Conservation (phyloP, 495 filamentous ascomycete species). For the Aspergillus taichungensis region DNA sequence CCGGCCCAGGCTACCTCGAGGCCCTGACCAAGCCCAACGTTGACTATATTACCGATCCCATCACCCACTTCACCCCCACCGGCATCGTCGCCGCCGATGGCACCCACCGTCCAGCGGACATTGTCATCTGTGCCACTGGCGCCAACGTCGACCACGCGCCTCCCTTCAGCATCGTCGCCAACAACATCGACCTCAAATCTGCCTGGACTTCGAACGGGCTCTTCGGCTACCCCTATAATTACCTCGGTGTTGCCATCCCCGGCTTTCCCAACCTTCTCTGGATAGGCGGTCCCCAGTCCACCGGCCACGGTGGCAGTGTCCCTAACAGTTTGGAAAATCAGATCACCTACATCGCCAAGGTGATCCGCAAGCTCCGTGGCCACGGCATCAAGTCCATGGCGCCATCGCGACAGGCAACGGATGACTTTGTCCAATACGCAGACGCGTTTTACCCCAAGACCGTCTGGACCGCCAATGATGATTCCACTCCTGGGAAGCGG, state of each 20-base stretch:
- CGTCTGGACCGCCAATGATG: conserved; percentile 40
- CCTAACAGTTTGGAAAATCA: conserved; percentile 48
- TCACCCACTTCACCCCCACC: conserved; percentile 46
- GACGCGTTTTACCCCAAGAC: conserved; percentile 54
- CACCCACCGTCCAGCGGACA: conserved; percentile 41
- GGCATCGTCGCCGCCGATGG: conserved; percentile 50
- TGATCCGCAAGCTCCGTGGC: conserved; percentile 52
- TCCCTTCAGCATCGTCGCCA: conserved; percentile 47
- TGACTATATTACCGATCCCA: conserved; percentile 46
- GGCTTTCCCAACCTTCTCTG: conserved; percentile 58
- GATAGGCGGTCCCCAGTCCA: conserved; percentile 40
- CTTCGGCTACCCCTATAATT: conserved; percentile 55
- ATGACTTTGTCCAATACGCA: conserved; percentile 54
- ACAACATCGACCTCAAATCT: conserved; percentile 39
- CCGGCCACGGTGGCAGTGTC: conserved; percentile 42
- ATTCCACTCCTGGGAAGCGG: conserved; percentile 22
- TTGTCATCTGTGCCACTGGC: conserved; percentile 61
- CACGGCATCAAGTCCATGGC: conserved; percentile 55
- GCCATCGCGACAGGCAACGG: conserved; percentile 44
- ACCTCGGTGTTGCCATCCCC: conserved; percentile 53
- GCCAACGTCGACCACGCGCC: conserved; percentile 51
- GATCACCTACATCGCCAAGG: conserved; percentile 51
- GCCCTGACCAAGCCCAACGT: conserved; percentile 56
- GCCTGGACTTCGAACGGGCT: conserved; percentile 44
- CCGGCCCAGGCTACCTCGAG: conserved; percentile 65